phyloP scores from a whole-genome alignment of 2,329 filamentous ascomycete species.

The Penicillium verrucosum region DNA sequence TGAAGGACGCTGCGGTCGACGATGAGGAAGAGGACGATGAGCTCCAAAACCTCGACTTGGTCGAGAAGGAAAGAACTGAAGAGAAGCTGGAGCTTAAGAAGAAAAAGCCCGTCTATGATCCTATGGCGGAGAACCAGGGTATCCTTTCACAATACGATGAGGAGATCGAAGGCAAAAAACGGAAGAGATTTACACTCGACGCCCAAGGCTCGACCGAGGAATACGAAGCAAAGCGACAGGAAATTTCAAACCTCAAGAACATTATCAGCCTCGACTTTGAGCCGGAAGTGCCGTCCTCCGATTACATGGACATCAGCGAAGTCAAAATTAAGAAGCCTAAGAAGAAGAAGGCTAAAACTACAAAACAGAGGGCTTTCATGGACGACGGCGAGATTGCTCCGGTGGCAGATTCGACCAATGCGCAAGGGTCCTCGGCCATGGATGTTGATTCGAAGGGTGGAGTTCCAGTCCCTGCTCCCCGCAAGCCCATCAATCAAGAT shows the following conservation, averaged over 20 bases:
- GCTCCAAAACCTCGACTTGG: slow-evolving; percentile 51
- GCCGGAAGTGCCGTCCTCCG: slow-evolving; percentile 66
- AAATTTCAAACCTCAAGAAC: slow-evolving; percentile 58
- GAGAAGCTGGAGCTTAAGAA: slow-evolving; percentile 85
- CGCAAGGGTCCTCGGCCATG: slow-evolving; percentile 58
- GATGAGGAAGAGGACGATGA: slow-evolving; percentile 87
- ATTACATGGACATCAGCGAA: slow-evolving; percentile 82
- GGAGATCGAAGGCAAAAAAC: slow-evolving; percentile 86
- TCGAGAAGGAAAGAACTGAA: slow-evolving; percentile 42
- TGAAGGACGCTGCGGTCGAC: slow-evolving; percentile 89
- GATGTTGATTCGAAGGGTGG: slow-evolving; percentile 65
- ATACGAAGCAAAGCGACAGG: slow-evolving; percentile 53
- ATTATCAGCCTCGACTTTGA: slow-evolving; percentile 73
- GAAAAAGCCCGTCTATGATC: slow-evolving; percentile 84
- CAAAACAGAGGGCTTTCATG: slow-evolving; percentile 61
- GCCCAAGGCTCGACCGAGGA: slow-evolving; percentile 67
- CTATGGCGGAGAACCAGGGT: slow-evolving; percentile 64
- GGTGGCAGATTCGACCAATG: slow-evolving; percentile 31
- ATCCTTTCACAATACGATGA: slow-evolving; percentile 93
- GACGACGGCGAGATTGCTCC: slow-evolving; percentile 59
- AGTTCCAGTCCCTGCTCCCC: slow-evolving; percentile 41
- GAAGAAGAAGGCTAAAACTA: slow-evolving; percentile 75
- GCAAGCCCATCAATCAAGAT: slow-evolving; percentile 64
- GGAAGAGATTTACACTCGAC: slow-evolving; percentile 83
- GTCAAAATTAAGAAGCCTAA: slow-evolving; percentile 94